phyloP scores from a whole-genome alignment of 2,329 filamentous ascomycete species.

The Didymella exigua region DNA sequence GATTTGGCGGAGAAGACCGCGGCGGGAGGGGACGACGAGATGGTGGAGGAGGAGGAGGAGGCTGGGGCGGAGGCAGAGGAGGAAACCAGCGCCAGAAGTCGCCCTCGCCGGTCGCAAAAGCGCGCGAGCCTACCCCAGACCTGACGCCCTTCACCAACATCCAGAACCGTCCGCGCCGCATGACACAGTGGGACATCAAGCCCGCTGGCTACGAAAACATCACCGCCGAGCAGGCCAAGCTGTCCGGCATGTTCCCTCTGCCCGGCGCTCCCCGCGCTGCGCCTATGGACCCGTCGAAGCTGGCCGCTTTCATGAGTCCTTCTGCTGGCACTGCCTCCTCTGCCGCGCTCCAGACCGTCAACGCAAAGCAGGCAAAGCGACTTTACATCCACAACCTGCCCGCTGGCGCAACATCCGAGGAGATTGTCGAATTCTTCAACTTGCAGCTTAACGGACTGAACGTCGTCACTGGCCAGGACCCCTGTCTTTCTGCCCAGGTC shows the following conservation, averaged over 20 bases:
- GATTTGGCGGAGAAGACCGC: conserved; percentile 50
- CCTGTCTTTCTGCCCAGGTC: conserved; percentile 82
- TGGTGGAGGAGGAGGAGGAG: conserved; percentile 20
- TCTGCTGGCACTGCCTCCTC: conserved; percentile 73
- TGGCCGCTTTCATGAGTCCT: conserved; percentile 95
- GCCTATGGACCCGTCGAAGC: conserved; percentile 89
- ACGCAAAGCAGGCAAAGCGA: conserved; percentile 92
- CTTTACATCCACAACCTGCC: conserved; percentile 87
- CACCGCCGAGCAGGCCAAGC: conserved; percentile 96
- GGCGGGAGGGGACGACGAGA: conserved; percentile 33
- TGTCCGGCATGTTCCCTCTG: conserved; percentile 98
- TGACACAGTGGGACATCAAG: conserved; percentile 99
- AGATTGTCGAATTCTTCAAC: conserved; percentile 86
- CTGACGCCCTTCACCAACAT: conserved; percentile 84
- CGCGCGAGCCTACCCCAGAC: conserved; percentile 94
- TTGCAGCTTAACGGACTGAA: conserved; percentile 96
- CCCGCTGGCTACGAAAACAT: conserved; percentile 98
- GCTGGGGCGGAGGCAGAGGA: conserved; percentile 22
- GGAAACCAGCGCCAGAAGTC: conserved; percentile 67
- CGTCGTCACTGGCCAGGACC: conserved; percentile 80
- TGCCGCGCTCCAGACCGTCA: conserved; percentile 86
- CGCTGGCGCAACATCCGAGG: conserved; percentile 72
- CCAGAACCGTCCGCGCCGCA: conserved; percentile 81
- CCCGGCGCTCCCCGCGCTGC: conserved; percentile 94
- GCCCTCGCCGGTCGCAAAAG: conserved; percentile 77